Conservation (phyloP, 2,329 filamentous ascomycete genomes). For the Nothopassalora personata region DNA sequence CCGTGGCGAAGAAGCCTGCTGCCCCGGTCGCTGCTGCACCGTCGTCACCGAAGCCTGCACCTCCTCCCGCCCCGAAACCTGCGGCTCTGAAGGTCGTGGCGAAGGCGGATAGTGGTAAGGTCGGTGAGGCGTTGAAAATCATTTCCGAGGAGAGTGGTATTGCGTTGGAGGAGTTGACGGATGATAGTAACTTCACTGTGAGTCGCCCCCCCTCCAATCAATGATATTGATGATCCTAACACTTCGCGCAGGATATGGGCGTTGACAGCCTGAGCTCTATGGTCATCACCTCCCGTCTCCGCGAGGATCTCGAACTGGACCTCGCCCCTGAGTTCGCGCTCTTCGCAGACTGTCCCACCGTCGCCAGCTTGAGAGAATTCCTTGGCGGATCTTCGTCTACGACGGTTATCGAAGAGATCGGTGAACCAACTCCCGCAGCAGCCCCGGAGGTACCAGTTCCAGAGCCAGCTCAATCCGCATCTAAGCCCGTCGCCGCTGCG, state of each 20-base stretch:
- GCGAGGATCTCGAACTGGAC: constrained; percentile 24
- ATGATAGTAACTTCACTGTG: constrained; percentile 19
- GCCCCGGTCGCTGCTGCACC: neutral
- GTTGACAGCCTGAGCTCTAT: constrained; percentile 29
- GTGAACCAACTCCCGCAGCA: neutral
- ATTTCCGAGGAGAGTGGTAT: constrained; percentile 29
- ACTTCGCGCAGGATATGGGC: constrained; percentile 19
- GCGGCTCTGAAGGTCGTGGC: neutral
- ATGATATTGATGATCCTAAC: neutral
- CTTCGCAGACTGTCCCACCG: constrained; percentile 1
- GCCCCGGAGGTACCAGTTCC: neutral
- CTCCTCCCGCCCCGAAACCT: neutral
- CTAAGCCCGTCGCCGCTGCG: neutral
- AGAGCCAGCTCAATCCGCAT: neutral
- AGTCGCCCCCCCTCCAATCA: neutral
- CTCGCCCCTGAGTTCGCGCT: neutral
- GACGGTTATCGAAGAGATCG: neutral
- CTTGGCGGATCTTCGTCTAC: neutral
- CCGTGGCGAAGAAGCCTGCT: neutral
- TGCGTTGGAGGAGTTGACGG: constrained; percentile 21
- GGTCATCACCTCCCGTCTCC: constrained; percentile 21
- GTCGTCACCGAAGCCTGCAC: neutral
- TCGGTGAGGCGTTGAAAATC: constrained; percentile 13
- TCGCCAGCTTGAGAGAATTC: neutral
- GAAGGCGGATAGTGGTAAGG: constrained; percentile 2